phyloP scores from a whole-genome alignment of 1,139 yeast genomes.

The Spathaspora sp. region DNA sequence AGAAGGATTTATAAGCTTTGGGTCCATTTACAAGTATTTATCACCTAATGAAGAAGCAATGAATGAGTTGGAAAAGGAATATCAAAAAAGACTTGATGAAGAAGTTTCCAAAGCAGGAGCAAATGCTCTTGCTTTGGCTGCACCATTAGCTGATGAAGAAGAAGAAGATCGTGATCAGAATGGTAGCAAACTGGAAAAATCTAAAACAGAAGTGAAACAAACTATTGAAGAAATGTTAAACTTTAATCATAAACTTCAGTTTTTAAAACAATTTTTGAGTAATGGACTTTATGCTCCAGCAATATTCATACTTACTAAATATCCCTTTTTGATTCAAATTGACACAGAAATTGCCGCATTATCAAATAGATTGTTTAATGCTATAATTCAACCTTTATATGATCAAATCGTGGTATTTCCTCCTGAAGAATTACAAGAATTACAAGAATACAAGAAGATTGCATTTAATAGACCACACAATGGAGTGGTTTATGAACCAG shows the following conservation, averaged over 20 bases:
- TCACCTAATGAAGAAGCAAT: constrained; percentile 47
- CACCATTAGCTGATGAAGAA: constrained; percentile 73
- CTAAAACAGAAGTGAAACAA: constrained; percentile 14
- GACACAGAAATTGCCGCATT: constrained; percentile 53
- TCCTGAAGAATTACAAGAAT: constrained; percentile 18
- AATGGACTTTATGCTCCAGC: constrained; percentile 69
- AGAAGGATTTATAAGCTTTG: constrained; percentile 66
- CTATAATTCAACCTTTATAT: constrained; percentile 54
- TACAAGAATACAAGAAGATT: constrained; percentile 24
- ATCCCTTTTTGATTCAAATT: constrained; percentile 62
- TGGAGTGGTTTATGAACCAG: constrained; percentile 29
- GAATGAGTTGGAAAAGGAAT: constrained; percentile 40
- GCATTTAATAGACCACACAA: constrained; percentile 35
- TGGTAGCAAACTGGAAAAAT: constrained; percentile 11
- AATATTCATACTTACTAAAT: constrained; percentile 55
- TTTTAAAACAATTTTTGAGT: constrained; percentile 55
- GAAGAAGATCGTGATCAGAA: constrained; percentile 21
- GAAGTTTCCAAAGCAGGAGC: constrained; percentile 66
- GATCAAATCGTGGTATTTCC: constrained; percentile 17
- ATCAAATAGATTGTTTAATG: constrained; percentile 50
- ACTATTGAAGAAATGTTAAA: constrained; percentile 13
- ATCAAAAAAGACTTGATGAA: constrained; percentile 56
- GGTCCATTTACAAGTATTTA: constrained; percentile 57
- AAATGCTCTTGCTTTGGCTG: constrained; percentile 84
- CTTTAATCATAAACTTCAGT: constrained; percentile 30